A percentile compares a stretch with the other conserved stretches of the same genome.
phyloP scores from a whole-genome alignment of 108 stramenopile genomes.

The Cyclostephanos invisitatus region DNA sequence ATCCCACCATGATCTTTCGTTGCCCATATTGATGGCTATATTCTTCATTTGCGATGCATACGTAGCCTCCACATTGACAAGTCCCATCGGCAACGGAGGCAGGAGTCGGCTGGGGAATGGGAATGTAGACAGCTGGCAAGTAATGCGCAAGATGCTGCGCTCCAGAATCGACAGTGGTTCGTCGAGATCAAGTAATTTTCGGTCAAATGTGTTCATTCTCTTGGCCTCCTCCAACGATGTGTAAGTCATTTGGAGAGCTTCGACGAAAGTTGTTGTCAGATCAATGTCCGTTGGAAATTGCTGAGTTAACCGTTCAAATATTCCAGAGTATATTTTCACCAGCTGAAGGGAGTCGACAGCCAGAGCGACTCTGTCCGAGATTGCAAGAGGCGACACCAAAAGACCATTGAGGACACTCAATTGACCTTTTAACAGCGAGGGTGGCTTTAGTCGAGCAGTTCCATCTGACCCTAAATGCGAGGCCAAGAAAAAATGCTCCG shows the following conservation, averaged over 20 bases:
- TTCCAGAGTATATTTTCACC: slow-evolving; percentile 16
- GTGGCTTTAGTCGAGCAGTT: slow-evolving; percentile 18
- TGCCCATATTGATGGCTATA: background rate
- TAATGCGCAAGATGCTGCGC: slow-evolving; percentile 26
- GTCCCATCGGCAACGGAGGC: slow-evolving; percentile 30
- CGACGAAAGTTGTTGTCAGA: slow-evolving; percentile 10
- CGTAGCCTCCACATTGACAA: slow-evolving; percentile 34
- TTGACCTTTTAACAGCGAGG: slow-evolving; percentile 28
- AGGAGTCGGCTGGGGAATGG: slow-evolving; percentile 36
- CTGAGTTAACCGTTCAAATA: slow-evolving; percentile 22
- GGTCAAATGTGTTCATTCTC: slow-evolving; percentile 4
- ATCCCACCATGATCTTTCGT: slow-evolving; percentile 39
- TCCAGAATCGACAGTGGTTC: slow-evolving; percentile 18
- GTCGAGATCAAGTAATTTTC: slow-evolving; percentile 6
- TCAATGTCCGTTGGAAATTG: slow-evolving; percentile 19
- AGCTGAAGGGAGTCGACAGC: slow-evolving; percentile 22
- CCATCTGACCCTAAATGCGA: slow-evolving; percentile 33
- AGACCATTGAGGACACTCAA: slow-evolving; percentile 30
- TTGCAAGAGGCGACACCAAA: slow-evolving; percentile 19
- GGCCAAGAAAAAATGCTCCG: slow-evolving; percentile 36
- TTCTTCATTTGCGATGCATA: slow-evolving; percentile 31
- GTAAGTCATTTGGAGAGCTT: slow-evolving; percentile 32
- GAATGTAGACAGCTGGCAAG: slow-evolving; percentile 29
- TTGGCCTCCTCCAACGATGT: slow-evolving; percentile 16
- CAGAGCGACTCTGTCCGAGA: slow-evolving; percentile 18